Base-by-base conservation (phyloP, 1,139 yeast species). In the Ashbya aceris region DNA sequence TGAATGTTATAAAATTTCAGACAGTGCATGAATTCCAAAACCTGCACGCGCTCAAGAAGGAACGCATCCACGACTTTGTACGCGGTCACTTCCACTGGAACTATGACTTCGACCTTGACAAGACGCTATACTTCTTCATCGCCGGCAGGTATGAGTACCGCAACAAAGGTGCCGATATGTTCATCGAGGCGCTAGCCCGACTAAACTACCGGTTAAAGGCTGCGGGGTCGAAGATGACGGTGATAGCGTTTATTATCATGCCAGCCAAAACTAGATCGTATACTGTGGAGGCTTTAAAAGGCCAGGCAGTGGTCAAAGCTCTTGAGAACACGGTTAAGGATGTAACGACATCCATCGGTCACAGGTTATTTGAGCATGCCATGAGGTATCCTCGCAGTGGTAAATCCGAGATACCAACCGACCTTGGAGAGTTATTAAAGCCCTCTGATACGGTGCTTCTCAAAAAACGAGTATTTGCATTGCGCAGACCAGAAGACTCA, bases 11-110 rank as follows among this genome's bases (percentile, higher is more conserved):
- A 52, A 91, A 91, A 68, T 91, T 91, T 67, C 93, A 85, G 57
- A 97, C 97, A 2, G 95, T 89, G 52, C 98, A 91, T 64, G 98
- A 91, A 67, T 91, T 91, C 70, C 98, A 91, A 67, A 91, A 91
- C 65, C 71, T 91, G 65, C 98, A 91, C 67, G 96, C 96, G 20
- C 67, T 81, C 51, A 82, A 83, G 63, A 91, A 91, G 71, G 95
- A 80, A 44, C 86, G 86, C 62, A 89, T 91, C 60, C 83, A 87
- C 58, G 97, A 91, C 59, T 91, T 91, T 61, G 83, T 91, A 48
- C 80, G 94, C 54, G 98, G 98, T 49, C 98, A 91, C 64, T 91
- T 91, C 68, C 91, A 89, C 64, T 98, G 98, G 44, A 87, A 89
- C 64, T 82, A 86, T 60, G 96, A 91, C 66, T 91, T 91, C 62